Evolutionary conservation across 2,329 filamentous ascomycete genomes (phyloP).

Genomic region (Alternaria ventricosa): DNA sequence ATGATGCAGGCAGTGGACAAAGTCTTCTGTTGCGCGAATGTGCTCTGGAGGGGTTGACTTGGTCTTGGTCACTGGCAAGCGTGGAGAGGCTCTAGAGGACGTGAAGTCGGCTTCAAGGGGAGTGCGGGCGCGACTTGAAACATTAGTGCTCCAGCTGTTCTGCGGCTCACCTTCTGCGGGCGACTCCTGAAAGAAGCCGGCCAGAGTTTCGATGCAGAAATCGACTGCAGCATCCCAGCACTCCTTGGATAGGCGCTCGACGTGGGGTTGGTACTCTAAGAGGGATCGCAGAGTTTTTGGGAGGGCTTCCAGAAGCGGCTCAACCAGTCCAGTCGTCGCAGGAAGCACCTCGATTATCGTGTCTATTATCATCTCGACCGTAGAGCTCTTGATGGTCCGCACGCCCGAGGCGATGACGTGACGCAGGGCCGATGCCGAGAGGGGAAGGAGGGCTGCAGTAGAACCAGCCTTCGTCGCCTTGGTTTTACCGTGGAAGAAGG

Average conservation of each 20-base stretch:
- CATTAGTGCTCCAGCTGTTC: conserved; percentile 38
- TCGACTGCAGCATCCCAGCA: conserved; percentile 73
- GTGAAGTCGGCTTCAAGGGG: conserved; percentile 38
- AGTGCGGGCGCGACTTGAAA: conserved; percentile 40
- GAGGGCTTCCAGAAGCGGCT: conserved; percentile 77
- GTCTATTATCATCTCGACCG: conserved; percentile 77
- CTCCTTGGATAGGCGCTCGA: conserved; percentile 74
- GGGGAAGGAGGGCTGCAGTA: conserved; percentile 62
- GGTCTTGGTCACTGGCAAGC: conserved; percentile 23
- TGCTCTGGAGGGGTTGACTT: conserved; percentile 31
- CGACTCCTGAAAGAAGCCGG: conserved; percentile 29
- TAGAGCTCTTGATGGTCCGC: conserved; percentile 73
- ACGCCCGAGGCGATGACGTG: conserved; percentile 73
- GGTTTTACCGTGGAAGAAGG: conserved; percentile 61
- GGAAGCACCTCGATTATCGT: conserved; percentile 81
- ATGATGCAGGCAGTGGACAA: conserved; percentile 68
- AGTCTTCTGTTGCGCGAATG: conserved; percentile 39
- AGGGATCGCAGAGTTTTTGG: conserved; percentile 75
- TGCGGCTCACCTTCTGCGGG: conserved; percentile 27
- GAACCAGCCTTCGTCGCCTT: conserved; percentile 33
- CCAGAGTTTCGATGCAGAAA: conserved; percentile 73
- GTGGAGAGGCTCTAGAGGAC: conserved; percentile 32
- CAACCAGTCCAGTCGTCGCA: conserved; percentile 67
- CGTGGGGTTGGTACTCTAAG: conserved; percentile 75
- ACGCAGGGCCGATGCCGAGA: conserved; percentile 75